Conservation (phyloP, 495 filamentous ascomycete species). For the Penicillium subrubescens region DNA sequence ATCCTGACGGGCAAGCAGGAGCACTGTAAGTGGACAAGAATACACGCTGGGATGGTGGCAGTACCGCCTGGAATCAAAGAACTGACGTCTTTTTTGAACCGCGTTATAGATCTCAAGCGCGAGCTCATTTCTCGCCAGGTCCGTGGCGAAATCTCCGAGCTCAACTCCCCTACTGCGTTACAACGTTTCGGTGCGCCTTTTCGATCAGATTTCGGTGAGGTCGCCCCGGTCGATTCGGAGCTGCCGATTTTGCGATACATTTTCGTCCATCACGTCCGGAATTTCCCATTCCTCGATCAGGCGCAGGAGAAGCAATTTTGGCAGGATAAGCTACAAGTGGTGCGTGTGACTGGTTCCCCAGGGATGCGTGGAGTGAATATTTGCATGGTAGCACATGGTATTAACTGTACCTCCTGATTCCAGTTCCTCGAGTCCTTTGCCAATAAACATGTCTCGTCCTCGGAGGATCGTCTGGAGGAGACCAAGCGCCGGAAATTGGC, state of each 20-base stretch:
- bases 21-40: conserved; percentile 68
- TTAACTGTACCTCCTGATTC: neutral
- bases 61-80: neutral
- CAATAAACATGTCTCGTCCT: conserved; percentile 95
- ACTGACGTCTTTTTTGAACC: neutral
- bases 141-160: conserved; percentile 82
- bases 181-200: conserved; percentile 96
- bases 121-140: conserved; percentile 92
- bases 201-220: conserved; percentile 86
- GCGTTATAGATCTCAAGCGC: conserved; percentile 82
- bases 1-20: conserved; percentile 95
- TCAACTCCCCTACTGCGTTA: conserved; percentile 91
- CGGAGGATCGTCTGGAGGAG: conserved; percentile 92
- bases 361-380: neutral
- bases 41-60: neutral
- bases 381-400: neutral
- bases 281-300: conserved; percentile 95
- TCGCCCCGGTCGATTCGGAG: conserved; percentile 90
- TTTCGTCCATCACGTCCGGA: conserved; percentile 96
- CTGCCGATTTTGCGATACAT: conserved; percentile 93
- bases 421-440: conserved; percentile 97
- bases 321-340: conserved; percentile 96
- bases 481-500: conserved; percentile 94
- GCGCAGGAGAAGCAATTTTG: conserved; percentile 98
- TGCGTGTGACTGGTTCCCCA: conserved; percentile 45